These are phyloP conservation scores for Fistulinella prunicolor DNA, from an alignment of 768 basidiomycete species.

Conservation along the genomic window DNA sequence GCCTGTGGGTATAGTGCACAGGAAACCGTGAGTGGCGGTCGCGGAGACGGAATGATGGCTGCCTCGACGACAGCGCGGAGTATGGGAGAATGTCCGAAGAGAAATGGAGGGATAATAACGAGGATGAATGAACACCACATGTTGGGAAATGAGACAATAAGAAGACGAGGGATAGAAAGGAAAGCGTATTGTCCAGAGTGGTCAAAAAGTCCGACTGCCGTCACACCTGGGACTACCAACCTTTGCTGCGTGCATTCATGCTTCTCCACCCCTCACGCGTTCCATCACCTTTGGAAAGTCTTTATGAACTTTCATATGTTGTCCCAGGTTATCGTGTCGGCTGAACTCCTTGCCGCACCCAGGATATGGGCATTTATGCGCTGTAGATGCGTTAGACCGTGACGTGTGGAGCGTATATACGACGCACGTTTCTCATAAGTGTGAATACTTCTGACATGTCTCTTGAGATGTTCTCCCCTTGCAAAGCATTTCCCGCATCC, in stretches of 20 bases:
- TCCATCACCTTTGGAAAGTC: conserved; percentile 31
- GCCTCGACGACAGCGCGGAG: conserved; percentile 16
- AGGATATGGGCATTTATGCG: conserved; percentile 76
- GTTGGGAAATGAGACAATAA: conserved; percentile 26
- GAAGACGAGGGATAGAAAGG: conserved; percentile 17
- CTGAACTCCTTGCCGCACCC: conserved; percentile 83
- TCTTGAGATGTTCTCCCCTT: conserved; percentile 85
- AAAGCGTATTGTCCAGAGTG: conserved; percentile 24
- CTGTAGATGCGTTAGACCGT: conserved; percentile 37
- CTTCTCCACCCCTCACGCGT: conserved; percentile 23
- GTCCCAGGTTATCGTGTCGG: conserved; percentile 83
- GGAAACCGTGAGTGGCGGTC: conserved; percentile 7
- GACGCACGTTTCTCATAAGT: conserved; percentile 87
- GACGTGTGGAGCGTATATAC: neutral
- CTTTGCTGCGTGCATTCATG: conserved; percentile 14
- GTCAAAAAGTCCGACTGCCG: conserved; percentile 26
- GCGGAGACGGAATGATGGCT: conserved; percentile 13
- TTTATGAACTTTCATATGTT: conserved; percentile 83
- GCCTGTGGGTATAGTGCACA: conserved; percentile 22
- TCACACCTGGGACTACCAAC: conserved; percentile 18
- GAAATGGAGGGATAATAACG: conserved; percentile 19
- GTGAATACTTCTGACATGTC: conserved; percentile 86
- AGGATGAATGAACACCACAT: conserved; percentile 23
- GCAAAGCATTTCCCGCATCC: conserved; percentile 89
- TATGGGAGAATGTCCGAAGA: conserved; percentile 25